phyloP scores from a whole-genome alignment of 129 eudicot genomes.

The Lonicera japonica region DNA sequence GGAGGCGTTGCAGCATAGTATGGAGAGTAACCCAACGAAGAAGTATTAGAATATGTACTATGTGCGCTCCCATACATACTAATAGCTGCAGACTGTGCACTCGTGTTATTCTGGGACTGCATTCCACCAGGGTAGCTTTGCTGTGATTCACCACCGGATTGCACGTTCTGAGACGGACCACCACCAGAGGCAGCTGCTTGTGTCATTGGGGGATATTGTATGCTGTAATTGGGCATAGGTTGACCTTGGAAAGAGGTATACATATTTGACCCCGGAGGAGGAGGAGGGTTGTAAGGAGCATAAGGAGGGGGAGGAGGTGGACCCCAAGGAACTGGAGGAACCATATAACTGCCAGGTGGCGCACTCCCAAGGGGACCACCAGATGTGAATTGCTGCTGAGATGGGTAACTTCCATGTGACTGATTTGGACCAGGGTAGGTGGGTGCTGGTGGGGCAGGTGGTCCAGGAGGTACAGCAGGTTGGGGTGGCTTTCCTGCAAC shows the following conservation, averaged over 20 bases:
- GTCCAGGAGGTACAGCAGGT: slow-evolving; percentile 74
- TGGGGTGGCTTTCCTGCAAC: slow-evolving; percentile 97
- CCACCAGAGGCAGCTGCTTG: slow-evolving; percentile 24
- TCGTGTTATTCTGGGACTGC: slow-evolving; percentile 46
- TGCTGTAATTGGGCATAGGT: slow-evolving; percentile 48
- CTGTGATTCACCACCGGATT: slow-evolving; percentile 44
- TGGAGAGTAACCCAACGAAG: slow-evolving; percentile 42
- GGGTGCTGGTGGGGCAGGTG: slow-evolving; percentile 52
- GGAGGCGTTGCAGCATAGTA: slow-evolving; percentile 61
- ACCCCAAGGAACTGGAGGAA: slow-evolving; percentile 74
- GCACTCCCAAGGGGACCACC: slow-evolving; percentile 69
- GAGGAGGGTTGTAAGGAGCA: slow-evolving; percentile 59
- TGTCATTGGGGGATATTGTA: slow-evolving; percentile 48
- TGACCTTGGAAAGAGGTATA: slow-evolving; percentile 52
- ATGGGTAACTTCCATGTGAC: slow-evolving; percentile 53
- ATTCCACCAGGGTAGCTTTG: slow-evolving; percentile 44
- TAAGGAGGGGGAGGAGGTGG: slow-evolving; percentile 62
- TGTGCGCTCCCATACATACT: slow-evolving; percentile 48
- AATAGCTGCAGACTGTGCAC: slow-evolving; percentile 39
- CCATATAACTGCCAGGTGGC: slow-evolving; percentile 58
- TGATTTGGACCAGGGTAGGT: slow-evolving; percentile 51
- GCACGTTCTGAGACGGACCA: slow-evolving; percentile 29
- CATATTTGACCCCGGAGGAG: slow-evolving; percentile 50
- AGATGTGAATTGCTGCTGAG: slow-evolving; percentile 65
- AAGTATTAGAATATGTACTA: slow-evolving; percentile 43